phyloP scores from a whole-genome alignment of 2,329 filamentous ascomycete species.

The Claviceps sp. region DNA sequence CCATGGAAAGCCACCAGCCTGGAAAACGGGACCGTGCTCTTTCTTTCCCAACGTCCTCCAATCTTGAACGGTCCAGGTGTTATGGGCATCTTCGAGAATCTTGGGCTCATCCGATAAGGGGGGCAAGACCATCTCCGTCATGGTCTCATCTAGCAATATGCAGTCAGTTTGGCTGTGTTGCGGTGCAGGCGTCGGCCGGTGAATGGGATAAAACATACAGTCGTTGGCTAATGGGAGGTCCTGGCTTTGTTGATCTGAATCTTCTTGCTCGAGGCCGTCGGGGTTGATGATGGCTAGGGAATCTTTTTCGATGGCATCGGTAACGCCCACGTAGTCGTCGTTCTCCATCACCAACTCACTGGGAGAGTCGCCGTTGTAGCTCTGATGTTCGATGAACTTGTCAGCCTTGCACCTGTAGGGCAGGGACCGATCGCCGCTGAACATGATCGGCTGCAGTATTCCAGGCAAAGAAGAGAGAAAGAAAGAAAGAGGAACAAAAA shows the following conservation, averaged over 20 bases:
- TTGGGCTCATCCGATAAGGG: constrained; percentile 64
- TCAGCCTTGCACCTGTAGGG: constrained; percentile 14
- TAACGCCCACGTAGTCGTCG: constrained; percentile 39
- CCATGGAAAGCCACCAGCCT: constrained; percentile 82
- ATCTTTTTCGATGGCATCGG: constrained; percentile 35
- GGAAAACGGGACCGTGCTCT: constrained; percentile 77
- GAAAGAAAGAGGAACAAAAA: background rate
- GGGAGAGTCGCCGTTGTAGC: constrained; percentile 40
- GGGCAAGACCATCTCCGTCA: constrained; percentile 67
- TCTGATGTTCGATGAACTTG: constrained; percentile 21
- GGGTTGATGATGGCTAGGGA: constrained; percentile 41
- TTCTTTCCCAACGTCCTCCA: constrained; percentile 68
- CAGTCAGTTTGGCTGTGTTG: background rate
- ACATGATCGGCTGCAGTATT: constrained; percentile 8
- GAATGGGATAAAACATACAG: constrained; percentile 26
- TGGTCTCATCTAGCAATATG: constrained; percentile 55
- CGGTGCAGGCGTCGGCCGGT: background rate
- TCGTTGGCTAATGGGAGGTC: constrained; percentile 38
- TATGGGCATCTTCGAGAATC: constrained; percentile 57
- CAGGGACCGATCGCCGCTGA: constrained; percentile 10
- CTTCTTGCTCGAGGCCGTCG: constrained; percentile 32
- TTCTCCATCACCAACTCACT: constrained; percentile 44
- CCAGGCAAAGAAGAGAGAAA: constrained; percentile 6
- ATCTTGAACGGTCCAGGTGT: constrained; percentile 79
- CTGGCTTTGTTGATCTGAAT: constrained; percentile 30